Percentiles rank a stretch among this genome's conserved stretches.
phyloP scores from a whole-genome alignment of 331 rosid species.

The Malus hybrid region DNA sequence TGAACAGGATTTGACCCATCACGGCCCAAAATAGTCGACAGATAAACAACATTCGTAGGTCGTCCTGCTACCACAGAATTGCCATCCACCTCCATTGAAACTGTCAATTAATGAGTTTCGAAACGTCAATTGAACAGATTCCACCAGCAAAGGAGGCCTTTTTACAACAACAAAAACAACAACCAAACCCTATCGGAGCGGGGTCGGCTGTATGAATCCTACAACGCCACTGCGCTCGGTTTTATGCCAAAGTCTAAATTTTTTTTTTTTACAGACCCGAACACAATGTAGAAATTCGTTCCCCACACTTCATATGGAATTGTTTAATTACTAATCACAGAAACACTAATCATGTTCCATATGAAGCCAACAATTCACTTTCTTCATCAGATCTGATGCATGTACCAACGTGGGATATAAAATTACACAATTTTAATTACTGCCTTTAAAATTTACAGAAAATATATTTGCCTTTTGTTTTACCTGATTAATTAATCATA shows the following conservation, averaged over 20 bases:
- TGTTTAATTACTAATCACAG: not conserved
- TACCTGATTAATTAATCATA: not conserved
- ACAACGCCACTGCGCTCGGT: too few relatives aligned
- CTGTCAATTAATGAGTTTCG: constrained; percentile 29
- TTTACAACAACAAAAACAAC: constrained; percentile 6
- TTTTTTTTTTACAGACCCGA: constrained; percentile 58
- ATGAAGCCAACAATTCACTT: constrained; percentile 1
- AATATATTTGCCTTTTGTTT: not conserved
- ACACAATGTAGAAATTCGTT: constrained; percentile 31
- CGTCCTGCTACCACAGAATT: constrained; percentile 63
- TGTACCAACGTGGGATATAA: not conserved
- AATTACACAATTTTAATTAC: not conserved
- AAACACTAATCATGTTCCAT: not conserved
- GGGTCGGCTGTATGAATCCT: too few relatives aligned
- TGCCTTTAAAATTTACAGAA: not conserved
- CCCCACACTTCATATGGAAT: not conserved
- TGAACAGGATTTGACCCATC: constrained; percentile 61
- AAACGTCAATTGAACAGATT: constrained; percentile 26
- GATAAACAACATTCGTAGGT: constrained; percentile 80
- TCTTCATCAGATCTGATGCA: constrained; percentile 38
- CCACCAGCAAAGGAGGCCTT: constrained; percentile 25
- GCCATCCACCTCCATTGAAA: constrained; percentile 76
- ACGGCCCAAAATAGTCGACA: constrained; percentile 81
- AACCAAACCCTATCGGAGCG: too few relatives aligned
- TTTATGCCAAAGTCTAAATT: too few relatives aligned